A percentile compares a stretch with the other conserved stretches of the same genome.
phyloP scores from a whole-genome alignment of 208 protist genomes.

The Crithidia acanthocephali region DNA sequence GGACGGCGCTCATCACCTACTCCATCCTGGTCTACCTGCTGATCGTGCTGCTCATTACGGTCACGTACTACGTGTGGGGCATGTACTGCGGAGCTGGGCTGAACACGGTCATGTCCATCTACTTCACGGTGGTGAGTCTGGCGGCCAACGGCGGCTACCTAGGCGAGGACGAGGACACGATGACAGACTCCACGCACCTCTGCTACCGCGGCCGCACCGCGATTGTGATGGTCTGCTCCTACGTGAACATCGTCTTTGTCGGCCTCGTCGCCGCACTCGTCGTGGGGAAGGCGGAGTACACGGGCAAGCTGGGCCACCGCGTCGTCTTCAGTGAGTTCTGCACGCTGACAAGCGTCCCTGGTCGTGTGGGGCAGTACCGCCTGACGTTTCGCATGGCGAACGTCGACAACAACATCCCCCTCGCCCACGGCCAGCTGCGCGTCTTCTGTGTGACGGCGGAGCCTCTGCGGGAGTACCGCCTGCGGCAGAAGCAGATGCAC shows the following conservation, averaged over 20 bases:
- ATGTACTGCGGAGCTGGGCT: conserved; percentile 52
- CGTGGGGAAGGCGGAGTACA: conserved; percentile 83
- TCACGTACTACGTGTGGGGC: conserved; percentile 65
- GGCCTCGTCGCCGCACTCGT: conserved; percentile 83
- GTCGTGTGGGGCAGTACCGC: conserved; percentile 49
- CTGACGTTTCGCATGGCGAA: conserved; percentile 83
- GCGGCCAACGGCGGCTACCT: conserved; percentile 88
- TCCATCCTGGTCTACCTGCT: conserved; percentile 68
- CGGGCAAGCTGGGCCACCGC: conserved; percentile 62
- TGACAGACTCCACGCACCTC: conserved; percentile 56
- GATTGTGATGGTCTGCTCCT: conserved; percentile 80
- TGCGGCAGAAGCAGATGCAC: conserved; percentile 41
- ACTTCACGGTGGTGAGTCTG: conserved; percentile 86
- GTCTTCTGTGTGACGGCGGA: conserved; percentile 76
- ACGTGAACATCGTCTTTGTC: conserved; percentile 86
- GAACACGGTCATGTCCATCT: conserved; percentile 55
- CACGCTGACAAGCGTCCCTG: conserved; percentile 55
- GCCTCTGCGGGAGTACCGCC: conserved; percentile 49
- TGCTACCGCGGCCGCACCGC: conserved; percentile 79
- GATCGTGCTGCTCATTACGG: conserved; percentile 59
- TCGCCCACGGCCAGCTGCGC: conserved; percentile 64
- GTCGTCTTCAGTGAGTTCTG: conserved; percentile 88
- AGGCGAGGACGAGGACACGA: conserved; percentile 67
- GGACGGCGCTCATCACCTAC: conserved; percentile 57
- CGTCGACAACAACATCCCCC: conserved; percentile 60